Percentiles rank a stretch among this genome's conserved stretches.
Evolutionary conservation across 768 basidiomycete genomes (phyloP).

Genomic region (Kwoniella dejecticola): DNA sequence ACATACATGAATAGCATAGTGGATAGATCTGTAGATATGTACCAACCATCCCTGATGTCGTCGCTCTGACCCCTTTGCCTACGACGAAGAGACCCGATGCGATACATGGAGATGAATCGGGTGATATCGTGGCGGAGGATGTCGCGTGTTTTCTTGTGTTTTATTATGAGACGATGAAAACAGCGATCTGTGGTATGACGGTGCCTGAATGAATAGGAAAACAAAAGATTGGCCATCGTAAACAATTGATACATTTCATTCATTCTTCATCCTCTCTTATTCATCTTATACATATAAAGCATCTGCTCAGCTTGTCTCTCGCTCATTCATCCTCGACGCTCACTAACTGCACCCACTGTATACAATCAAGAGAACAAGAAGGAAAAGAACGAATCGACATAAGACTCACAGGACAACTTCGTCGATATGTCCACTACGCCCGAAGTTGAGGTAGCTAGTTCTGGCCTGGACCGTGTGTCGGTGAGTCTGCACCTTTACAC

Average conservation of each 20-base stretch:
- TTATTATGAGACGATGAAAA: constrained; percentile 2
- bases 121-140: constrained; percentile 4
- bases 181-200: constrained; percentile 1
- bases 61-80: no score
- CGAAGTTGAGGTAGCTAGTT: constrained; percentile 9
- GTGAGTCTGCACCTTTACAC: constrained; percentile 1
- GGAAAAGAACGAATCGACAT: neutral
- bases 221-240: constrained; percentile 7
- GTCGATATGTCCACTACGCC: constrained; percentile 21
- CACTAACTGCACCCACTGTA: neutral
- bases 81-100: no score
- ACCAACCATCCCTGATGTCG: no score
- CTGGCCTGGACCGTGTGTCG: constrained; percentile 15
- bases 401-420: neutral
- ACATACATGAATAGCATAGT: neutral
- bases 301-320: neutral
- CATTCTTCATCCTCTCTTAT: no score
- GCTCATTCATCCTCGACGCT: no score
- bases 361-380: neutral
- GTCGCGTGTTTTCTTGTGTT: neutral
- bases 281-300: neutral
- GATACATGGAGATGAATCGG: no score
- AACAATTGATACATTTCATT: neutral
- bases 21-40: no score
- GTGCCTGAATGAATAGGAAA: constrained; percentile 5